Evolutionary conservation across 306 rosid genomes (phyloP).

Genomic region (Oemleria cerasiformis): DNA sequence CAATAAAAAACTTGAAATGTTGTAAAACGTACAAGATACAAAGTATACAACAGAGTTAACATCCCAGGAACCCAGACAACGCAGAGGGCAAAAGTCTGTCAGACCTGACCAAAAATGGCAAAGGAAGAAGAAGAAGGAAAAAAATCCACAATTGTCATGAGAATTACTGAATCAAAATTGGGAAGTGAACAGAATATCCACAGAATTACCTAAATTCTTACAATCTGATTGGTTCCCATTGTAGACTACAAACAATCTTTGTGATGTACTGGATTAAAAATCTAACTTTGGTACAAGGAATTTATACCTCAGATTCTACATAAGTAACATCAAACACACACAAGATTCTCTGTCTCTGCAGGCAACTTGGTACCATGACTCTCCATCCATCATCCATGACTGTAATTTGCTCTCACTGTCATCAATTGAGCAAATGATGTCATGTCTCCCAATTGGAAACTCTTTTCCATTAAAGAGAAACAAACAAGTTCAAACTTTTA

Average conservation of each 20-base stretch:
- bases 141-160: background rate
- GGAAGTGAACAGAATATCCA: constrained; percentile 35
- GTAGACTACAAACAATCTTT: background rate
- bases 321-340: constrained; percentile 23
- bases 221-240: background rate
- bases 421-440: constrained; percentile 13
- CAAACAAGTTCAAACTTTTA: constrained; percentile 39
- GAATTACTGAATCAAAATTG: constrained; percentile 18
- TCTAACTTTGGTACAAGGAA: constrained; percentile 27
- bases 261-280: constrained; percentile 32
- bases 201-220: background rate
- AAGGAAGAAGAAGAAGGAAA: no score
- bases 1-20: no score
- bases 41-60: no score
- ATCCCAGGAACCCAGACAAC: background rate
- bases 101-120: background rate
- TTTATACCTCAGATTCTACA: constrained; percentile 45
- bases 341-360: constrained; percentile 30
- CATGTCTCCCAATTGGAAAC: constrained; percentile 38
- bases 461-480: constrained; percentile 27
- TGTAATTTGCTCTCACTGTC: constrained; percentile 34
- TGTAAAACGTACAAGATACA: no score
- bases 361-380: constrained; percentile 30
- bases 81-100: background rate
- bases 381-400: constrained; percentile 13